phyloP scores from a whole-genome alignment of 2,329 filamentous ascomycete genomes.

The Grosmannia huntii region DNA sequence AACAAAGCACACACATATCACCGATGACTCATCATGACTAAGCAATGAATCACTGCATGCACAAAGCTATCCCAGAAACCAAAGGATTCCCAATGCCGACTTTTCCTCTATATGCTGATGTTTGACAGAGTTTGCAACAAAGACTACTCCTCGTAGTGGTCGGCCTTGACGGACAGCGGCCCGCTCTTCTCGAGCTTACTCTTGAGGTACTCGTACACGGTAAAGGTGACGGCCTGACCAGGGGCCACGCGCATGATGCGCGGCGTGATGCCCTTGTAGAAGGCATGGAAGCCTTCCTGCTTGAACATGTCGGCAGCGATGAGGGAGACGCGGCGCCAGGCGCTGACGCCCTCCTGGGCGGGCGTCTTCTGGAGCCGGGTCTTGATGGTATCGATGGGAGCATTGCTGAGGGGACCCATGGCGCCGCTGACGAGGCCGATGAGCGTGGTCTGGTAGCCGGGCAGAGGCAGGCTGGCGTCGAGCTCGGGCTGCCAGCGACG shows the following conservation, averaged over 20 bases:
- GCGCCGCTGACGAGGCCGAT: slow-evolving; percentile 88
- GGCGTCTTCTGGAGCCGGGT: slow-evolving; percentile 86
- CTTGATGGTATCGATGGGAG: slow-evolving; percentile 98
- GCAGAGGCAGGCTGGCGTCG: slow-evolving; percentile 46
- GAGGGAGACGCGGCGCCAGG: slow-evolving; percentile 60
- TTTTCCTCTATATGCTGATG: background rate
- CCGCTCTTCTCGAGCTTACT: slow-evolving; percentile 56
- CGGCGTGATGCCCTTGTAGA: slow-evolving; percentile 98
- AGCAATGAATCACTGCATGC: background rate
- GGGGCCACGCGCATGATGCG: slow-evolving; percentile 95
- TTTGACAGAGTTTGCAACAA: too few species aligned
- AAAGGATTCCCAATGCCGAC: too few species aligned
- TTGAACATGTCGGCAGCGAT: slow-evolving; percentile 82
- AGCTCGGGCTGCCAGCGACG: slow-evolving; percentile 61
- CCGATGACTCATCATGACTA: background rate
- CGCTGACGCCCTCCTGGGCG: slow-evolving; percentile 67
- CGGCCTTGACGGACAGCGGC: slow-evolving; percentile 44
- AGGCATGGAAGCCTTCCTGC: slow-evolving; percentile 60
- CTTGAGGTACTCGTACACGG: slow-evolving; percentile 68
- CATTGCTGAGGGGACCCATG: slow-evolving; percentile 92
- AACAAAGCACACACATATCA: too few species aligned
- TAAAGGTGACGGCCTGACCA: slow-evolving; percentile 70
- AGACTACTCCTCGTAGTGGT: slow-evolving; percentile 52
- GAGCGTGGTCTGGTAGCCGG: slow-evolving; percentile 77
- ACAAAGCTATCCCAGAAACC: too few species aligned